phyloP scores from a whole-genome alignment of 805 yeast species.

The Candida xiaguanensis region DNA sequence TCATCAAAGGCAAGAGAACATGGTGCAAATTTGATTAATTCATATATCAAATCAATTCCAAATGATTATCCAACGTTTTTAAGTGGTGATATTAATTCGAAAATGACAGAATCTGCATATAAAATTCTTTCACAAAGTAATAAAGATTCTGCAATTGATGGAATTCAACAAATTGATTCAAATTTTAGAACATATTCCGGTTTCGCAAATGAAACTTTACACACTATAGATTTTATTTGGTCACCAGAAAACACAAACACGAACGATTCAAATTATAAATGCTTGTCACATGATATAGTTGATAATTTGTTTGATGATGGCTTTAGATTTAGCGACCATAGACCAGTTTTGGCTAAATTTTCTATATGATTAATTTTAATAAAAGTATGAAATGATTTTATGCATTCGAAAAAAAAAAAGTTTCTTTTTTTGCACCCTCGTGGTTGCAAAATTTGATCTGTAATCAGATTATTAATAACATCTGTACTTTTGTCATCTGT shows the following conservation, averaged over 20 bases:
- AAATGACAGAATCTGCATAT: constrained; percentile 15
- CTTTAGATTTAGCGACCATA: constrained; percentile 42
- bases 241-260: constrained; percentile 24
- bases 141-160: constrained; percentile 14
- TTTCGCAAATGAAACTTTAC: constrained; percentile 13
- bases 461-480: too few species aligned
- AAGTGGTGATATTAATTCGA: constrained; percentile 57
- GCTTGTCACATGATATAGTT: constrained; percentile 24
- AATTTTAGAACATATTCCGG: constrained; percentile 24
- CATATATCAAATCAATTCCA: constrained; percentile 28
- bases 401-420: too few species aligned
- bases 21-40: constrained; percentile 41
- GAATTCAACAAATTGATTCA: constrained; percentile 14
- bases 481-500: too few species aligned
- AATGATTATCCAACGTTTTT: constrained; percentile 22
- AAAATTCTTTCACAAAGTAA: constrained; percentile 21
- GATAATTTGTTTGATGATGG: constrained; percentile 27
- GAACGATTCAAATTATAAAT: constrained; percentile 13
- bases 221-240: constrained; percentile 39
- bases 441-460: too few species aligned
- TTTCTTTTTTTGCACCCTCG: too few species aligned
- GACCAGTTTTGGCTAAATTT: constrained; percentile 30
- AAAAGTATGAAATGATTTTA: constrained; percentile 1
- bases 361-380: too few species aligned
- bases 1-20: constrained; percentile 34